Evolutionary conservation across 129 eudicot species (phyloP), one percentile per base, ranked within the genome.

Genomic region (Flaveria ramosissima): DNA sequence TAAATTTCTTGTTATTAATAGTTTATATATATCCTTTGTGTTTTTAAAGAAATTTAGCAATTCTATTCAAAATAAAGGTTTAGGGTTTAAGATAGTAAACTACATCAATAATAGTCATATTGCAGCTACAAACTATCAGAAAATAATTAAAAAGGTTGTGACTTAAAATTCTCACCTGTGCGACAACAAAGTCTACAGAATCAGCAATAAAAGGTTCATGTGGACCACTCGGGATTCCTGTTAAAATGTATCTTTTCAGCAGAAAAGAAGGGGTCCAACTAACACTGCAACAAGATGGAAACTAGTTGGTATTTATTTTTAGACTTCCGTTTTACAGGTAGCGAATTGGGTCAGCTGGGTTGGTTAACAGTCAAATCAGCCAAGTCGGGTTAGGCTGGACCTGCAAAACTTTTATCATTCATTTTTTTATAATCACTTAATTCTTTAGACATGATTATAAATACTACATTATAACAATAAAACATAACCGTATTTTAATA

Each of bases 121-220:
- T 60, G 41, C 66, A 24, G 66, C 39, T 20, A 57, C 64, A 57
- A 21, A 57, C 64, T 60, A 27, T 75, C 10, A 13, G 41, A n/a
- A 27, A 75, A 64, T 9, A 64, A 51, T 14, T 50, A 1, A 6
- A 76, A 76, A 27, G 71, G 53, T n/a, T 45, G 56, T 68, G 26
- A 55, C 61, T 20, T 8, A 46, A 63, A 70, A 52, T n/a, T 17
- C 68, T 79, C 83, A 94, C 99, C 96, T 94, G 99, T 23, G 99
- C 85, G 72, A 94, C 99, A 55, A 94, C 99, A 65, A 94, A 94
- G 85, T 94, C 99, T 19, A 94, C 96, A 60, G 99, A 86, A 83
- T 94, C 99, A 7, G 99, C 99, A 61, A 91, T 89, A 76, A 94
- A 94, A 21, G 99, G 99, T 80, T 94, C 99, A 51, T 91, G 99